Evolutionary conservation across 306 rosid genomes (phyloP), one percentile per base, ranked within the genome.

Genomic region (Carpinus viminea): DNA sequence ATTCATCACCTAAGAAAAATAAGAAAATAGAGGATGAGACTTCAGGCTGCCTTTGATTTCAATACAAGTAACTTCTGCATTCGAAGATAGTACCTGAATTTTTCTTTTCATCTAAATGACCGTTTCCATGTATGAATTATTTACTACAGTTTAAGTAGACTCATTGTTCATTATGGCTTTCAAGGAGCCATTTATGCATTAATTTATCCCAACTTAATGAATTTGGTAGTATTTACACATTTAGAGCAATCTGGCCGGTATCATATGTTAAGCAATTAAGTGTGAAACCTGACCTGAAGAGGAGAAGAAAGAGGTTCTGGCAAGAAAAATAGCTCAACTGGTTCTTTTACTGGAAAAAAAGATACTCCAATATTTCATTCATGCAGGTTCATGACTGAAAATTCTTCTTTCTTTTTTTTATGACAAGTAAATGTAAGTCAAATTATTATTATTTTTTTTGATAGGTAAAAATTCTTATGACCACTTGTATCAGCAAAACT

Each of bases 1-100:
- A 79, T 21, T 89, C 89, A 13, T 88, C 87, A 50, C 82, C 96
- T 90, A 83, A 64, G 75, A 86, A 72, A 41, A 41, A 41, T 0
- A 81, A 77, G 45, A 47, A 68, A 62, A 73, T 34, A 36, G 78
- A 84, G 68, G 17, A 75, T 54, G 34, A 85, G 79, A 66, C 74
- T 72, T 46, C 12, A 46, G 3, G 4, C 5, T 53, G 55, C 28
- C 31, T 31, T 80, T 77, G 48, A n/a, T 20, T 76, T 65, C 26
- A 57, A 26, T 45, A 64, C 46, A 38, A 28, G 46, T 47, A 64
- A 36, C 43, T 45, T 50, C 53, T 18, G 57, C 56, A 62, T 59
- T 26, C 50, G 8, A 46, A 26, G 53, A 34, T 41, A 36, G 78
- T 21, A 12, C 26, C 66, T 13, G 52, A 56, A 78, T 65, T 24